phyloP scores from a whole-genome alignment of 2,329 filamentous ascomycete genomes.

The Aspergillus ibericus region DNA sequence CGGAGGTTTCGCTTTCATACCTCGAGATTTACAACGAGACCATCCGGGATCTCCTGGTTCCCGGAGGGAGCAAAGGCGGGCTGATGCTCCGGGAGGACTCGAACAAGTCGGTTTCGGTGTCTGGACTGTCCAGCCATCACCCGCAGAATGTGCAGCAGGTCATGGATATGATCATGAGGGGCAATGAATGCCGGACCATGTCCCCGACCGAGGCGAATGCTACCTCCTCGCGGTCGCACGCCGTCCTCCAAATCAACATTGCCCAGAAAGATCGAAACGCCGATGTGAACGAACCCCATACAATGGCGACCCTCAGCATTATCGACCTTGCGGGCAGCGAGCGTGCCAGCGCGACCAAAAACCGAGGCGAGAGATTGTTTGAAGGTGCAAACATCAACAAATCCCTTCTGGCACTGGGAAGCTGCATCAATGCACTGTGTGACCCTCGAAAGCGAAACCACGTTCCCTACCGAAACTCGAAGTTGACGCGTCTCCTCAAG shows the following conservation, averaged over 20 bases:
- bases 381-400: constrained; percentile 99
- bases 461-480: constrained; percentile 96
- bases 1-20: constrained; percentile 89
- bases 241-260: constrained; percentile 95
- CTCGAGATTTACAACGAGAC: constrained; percentile 99
- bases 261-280: constrained; percentile 93
- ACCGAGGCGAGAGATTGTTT: constrained; percentile 82
- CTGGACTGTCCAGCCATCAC: constrained; percentile 85
- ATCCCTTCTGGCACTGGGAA: constrained; percentile 87
- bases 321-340: constrained; percentile 97
- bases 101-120: constrained; percentile 87
- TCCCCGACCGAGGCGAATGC: constrained; percentile 97
- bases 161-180: constrained; percentile 98
- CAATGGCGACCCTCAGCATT: constrained; percentile 96
- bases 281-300: constrained; percentile 88
- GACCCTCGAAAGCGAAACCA: constrained; percentile 89
- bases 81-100: constrained; percentile 93
- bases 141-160: constrained; percentile 91
- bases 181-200: constrained; percentile 92
- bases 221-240: constrained; percentile 94
- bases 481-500: constrained; percentile 90
- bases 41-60: constrained; percentile 90
- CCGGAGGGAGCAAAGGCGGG: constrained; percentile 76
- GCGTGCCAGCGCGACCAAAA: constrained; percentile 93
- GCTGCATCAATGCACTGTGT: constrained; percentile 97